Conservation (phyloP, 2,329 filamentous ascomycete genomes). For the Claviceps sorghi region DNA sequence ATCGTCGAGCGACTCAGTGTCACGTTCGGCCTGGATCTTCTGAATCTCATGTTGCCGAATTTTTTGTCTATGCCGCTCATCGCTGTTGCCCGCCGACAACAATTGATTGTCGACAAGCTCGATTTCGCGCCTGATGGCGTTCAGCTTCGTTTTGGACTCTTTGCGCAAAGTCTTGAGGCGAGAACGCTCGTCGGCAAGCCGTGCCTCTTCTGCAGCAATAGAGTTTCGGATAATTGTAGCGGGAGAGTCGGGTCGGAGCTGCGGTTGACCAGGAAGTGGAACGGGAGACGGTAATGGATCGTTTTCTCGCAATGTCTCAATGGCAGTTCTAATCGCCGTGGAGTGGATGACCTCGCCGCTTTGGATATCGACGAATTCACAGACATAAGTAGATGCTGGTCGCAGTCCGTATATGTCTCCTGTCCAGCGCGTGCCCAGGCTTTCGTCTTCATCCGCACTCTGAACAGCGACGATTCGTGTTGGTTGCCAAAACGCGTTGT, state of each 20-base stretch:
- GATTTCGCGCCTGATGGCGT: conserved; percentile 56
- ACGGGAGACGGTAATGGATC: conserved; percentile 16
- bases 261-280: conserved; percentile 35
- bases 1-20: conserved; percentile 40
- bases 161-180: conserved; percentile 57
- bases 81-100: conserved; percentile 53
- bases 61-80: conserved; percentile 63
- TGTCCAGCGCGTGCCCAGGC: conserved; percentile 41
- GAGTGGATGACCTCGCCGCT: conserved; percentile 55
- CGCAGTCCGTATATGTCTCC: conserved; percentile 57
- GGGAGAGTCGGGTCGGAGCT: conserved; percentile 59
- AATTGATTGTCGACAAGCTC: conserved; percentile 53
- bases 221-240: conserved; percentile 64
- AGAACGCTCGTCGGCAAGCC: conserved; percentile 53
- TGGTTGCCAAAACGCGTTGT: conserved; percentile 67
- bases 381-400: conserved; percentile 62
- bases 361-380: conserved; percentile 57
- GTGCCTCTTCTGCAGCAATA: conserved; percentile 56
- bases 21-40: conserved; percentile 49
- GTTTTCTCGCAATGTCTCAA: conserved; percentile 25
- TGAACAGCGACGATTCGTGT: conserved; percentile 48
- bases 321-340: conserved; percentile 53
- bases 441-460: conserved; percentile 13
- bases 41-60: conserved; percentile 62
- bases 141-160: conserved; percentile 57